Conservation (phyloP, 139 green algal species). For the Coelastrella sp. region DNA sequence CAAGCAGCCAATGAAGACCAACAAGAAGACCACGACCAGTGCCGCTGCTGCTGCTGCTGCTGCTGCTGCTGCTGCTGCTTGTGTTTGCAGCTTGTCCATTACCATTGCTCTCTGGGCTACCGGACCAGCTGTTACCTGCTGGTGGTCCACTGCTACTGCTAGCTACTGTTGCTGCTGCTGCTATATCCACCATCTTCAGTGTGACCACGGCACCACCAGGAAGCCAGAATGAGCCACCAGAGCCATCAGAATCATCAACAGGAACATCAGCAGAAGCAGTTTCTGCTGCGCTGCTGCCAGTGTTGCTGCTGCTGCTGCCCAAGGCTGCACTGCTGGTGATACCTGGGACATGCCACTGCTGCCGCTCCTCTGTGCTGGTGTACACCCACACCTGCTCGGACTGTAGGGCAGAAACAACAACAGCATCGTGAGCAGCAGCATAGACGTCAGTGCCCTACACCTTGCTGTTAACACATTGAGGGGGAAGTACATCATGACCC, state of each 20-base stretch:
- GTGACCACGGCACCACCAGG: slow-evolving; percentile 28
- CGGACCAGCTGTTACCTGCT: background rate
- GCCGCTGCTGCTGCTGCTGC: too few relatives aligned
- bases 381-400: slow-evolving; percentile 43
- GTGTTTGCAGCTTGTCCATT: background rate
- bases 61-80: too few relatives aligned
- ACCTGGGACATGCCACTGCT: slow-evolving; percentile 44
- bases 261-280: background rate
- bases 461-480: too few relatives aligned
- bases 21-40: slow-evolving; percentile 26
- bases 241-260: slow-evolving; percentile 39
- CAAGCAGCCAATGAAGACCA: slow-evolving; percentile 16
- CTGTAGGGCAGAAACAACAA: slow-evolving; percentile 2
- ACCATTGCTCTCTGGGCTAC: background rate
- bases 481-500: too few relatives aligned
- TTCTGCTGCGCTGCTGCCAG: background rate
- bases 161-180: background rate
- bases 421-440: too few relatives aligned
- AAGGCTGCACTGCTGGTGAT: slow-evolving; percentile 36
- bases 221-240: slow-evolving; percentile 42
- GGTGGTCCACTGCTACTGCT: background rate
- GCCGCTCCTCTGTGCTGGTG: slow-evolving; percentile 45
- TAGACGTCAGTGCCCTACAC: background rate
- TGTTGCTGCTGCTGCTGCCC: slow-evolving; percentile 13
- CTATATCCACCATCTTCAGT: slow-evolving; percentile 33